Evolutionary conservation across 352 stramenopile species (phyloP).

Genomic region (Pythium pyrilobum): DNA sequence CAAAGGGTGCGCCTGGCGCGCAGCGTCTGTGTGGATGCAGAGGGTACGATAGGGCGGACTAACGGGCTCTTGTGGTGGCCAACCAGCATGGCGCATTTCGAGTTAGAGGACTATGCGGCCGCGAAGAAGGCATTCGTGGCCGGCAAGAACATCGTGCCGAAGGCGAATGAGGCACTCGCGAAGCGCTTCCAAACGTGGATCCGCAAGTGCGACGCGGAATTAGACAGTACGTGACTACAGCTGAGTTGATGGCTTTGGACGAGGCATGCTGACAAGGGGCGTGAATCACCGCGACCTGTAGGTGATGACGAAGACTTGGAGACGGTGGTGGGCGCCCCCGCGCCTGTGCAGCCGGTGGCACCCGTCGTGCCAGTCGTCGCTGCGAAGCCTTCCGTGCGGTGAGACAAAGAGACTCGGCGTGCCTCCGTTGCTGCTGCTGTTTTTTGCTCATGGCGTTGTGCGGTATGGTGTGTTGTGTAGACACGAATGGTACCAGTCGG

Average conservation of each 20-base stretch:
- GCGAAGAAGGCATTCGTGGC: slow-evolving; percentile 59
- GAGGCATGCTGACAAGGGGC: neutral
- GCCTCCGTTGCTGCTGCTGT: no score
- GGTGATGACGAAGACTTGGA: slow-evolving; percentile 21
- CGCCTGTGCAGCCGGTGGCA: neutral
- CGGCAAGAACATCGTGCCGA: slow-evolving; percentile 34
- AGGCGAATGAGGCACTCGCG: slow-evolving; percentile 26
- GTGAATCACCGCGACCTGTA: slow-evolving; percentile 1
- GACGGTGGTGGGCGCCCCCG: neutral
- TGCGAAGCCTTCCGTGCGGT: slow-evolving; percentile 21
- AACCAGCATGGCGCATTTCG: slow-evolving; percentile 68
- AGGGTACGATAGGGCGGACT: neutral
- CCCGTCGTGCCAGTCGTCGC: neutral
- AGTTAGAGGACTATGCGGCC: slow-evolving; percentile 62
- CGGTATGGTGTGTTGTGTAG: slow-evolving; percentile 17
- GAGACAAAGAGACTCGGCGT: no score
- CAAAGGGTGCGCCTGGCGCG: slow-evolving; percentile 55
- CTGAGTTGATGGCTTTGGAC: neutral
- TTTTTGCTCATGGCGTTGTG: neutral
- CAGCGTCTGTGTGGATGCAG: neutral
- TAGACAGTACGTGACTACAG: slow-evolving; percentile 55
- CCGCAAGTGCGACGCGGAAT: slow-evolving; percentile 82
- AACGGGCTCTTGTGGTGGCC: neutral
- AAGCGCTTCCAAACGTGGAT: slow-evolving; percentile 82
- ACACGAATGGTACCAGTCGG: slow-evolving; percentile 87